These are phyloP conservation scores for Diaporthe vexans DNA, from an alignment of 2,329 filamentous ascomycete species.

Conservation along the genomic window DNA sequence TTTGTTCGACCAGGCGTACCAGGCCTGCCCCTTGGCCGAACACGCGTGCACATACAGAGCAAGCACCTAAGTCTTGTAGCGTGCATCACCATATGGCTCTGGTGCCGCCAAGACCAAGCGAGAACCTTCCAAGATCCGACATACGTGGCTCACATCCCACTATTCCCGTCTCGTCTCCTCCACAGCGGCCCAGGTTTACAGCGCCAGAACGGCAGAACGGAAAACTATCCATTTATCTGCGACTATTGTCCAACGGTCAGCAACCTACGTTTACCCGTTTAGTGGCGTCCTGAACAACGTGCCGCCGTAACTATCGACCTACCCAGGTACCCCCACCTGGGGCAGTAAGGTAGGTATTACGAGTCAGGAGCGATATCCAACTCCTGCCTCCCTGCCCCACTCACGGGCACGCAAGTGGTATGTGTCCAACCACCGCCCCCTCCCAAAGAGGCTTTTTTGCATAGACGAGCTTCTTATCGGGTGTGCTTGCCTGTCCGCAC, in stretches of 20 bases:
- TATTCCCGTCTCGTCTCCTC: background rate
- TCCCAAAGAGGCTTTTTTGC: too few relatives aligned
- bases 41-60: background rate
- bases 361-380: background rate
- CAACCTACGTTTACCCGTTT: background rate
- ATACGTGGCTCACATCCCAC: conserved; percentile 6
- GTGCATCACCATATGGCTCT: background rate
- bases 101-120: conserved; percentile 29
- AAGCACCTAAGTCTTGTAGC: background rate
- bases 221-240: too few relatives aligned
- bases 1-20: background rate
- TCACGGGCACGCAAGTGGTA: background rate
- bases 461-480: background rate
- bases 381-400: background rate
- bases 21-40: background rate
- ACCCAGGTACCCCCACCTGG: too few relatives aligned
- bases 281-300: background rate
- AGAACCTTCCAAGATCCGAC: conserved; percentile 16
- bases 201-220: too few relatives aligned
- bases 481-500: background rate
- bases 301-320: too few relatives aligned
- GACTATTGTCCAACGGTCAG: background rate
- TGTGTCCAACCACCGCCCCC: background rate
- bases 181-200: too few relatives aligned
- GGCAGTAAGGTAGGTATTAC: background rate